Conservation (phyloP, 2,329 filamentous ascomycete species). For the Neonectria neomacrospora region DNA sequence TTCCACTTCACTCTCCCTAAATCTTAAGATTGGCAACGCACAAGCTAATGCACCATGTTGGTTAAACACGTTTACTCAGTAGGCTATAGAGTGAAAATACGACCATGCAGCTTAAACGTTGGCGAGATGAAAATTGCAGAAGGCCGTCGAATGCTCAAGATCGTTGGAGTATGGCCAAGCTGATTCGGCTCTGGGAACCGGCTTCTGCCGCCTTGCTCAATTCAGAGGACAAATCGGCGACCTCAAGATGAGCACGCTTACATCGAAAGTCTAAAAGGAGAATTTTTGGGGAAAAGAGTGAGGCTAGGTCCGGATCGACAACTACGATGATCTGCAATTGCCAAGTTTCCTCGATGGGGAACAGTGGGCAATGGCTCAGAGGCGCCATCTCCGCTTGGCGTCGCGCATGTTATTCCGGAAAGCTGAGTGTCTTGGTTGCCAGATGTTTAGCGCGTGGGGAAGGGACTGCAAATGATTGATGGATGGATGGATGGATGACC, state of each 20-base stretch:
- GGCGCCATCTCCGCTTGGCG: background rate
- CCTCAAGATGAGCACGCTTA: too few relatives aligned
- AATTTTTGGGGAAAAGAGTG: too few relatives aligned
- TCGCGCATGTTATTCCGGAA: background rate
- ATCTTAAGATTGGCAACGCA: too few relatives aligned
- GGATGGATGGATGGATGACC: background rate
- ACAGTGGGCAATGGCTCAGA: background rate
- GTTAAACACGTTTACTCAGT: background rate
- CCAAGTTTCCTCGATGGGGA: background rate
- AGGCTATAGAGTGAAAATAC: background rate
- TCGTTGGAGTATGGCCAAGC: background rate
- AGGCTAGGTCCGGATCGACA: background rate
- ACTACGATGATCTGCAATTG: background rate
- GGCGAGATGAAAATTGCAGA: background rate
- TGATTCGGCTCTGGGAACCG: background rate
- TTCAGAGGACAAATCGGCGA: background rate
- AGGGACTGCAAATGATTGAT: background rate
- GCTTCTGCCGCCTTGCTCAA: too few relatives aligned
- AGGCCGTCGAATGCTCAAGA: background rate
- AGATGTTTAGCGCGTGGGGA: background rate
- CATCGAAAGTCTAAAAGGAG: background rate
- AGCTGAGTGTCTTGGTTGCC: background rate
- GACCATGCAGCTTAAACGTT: background rate
- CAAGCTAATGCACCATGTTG: background rate
- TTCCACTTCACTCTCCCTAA: too few relatives aligned